phyloP scores from a whole-genome alignment of 1,284 basidiomycete genomes.

The Lentinus polychrous region DNA sequence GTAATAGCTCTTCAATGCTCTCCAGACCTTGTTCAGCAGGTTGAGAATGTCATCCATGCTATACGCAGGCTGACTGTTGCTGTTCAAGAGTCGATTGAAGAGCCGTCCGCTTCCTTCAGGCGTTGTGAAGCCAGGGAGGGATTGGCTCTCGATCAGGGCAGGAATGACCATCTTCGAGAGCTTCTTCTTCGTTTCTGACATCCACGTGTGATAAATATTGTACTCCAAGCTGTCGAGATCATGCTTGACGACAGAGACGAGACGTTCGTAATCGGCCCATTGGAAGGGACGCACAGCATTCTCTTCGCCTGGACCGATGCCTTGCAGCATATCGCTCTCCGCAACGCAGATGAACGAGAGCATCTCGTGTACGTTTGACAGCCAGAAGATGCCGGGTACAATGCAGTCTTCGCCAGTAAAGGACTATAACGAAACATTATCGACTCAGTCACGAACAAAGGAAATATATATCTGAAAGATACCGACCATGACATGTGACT shows the following conservation, averaged over 20 bases:
- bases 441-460: conserved; percentile 6
- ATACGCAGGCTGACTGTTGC: conserved; percentile 82
- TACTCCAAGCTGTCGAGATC: conserved; percentile 98
- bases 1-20: conserved; percentile 97
- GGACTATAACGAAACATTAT: conserved; percentile 40
- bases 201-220: conserved; percentile 99
- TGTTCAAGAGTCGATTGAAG: conserved; percentile 88
- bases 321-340: conserved; percentile 96
- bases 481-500: conserved; percentile 94
- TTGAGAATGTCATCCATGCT: conserved; percentile 99
- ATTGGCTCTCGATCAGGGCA: conserved; percentile 96
- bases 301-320: conserved; percentile 95
- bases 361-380: conserved; percentile 99
- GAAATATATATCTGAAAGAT: neutral
- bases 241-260: conserved; percentile 97
- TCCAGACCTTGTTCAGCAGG: conserved; percentile 97
- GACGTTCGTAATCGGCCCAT: conserved; percentile 95
- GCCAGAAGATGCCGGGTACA: conserved; percentile 96
- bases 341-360: conserved; percentile 98
- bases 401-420: conserved; percentile 95
- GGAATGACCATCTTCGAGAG: conserved; percentile 98
- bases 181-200: conserved; percentile 97
- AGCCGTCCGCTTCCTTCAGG: conserved; percentile 89
- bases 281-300: conserved; percentile 88
- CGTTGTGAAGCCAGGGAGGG: conserved; percentile 95